Percentiles rank a stretch among this genome's conserved stretches.
These are phyloP conservation scores for Penicillium sp. DNA, from an alignment of 2,329 filamentous ascomycete genomes.

Conservation along the genomic window DNA sequence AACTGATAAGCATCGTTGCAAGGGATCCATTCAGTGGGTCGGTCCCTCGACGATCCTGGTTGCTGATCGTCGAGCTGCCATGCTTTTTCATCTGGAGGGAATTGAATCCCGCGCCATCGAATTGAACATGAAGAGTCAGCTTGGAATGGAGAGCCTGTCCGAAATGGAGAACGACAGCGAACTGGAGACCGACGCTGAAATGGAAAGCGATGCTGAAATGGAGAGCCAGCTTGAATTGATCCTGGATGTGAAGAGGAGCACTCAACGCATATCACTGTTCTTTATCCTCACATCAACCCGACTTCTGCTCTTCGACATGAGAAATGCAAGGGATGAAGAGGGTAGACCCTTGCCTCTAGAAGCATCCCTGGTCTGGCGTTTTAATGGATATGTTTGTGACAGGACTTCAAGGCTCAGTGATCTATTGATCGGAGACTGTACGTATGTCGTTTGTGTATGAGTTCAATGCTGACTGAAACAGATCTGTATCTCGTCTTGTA, in stretches of 20 bases:
- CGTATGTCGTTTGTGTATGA: conserved; percentile 1
- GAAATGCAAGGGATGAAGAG: conserved; percentile 20
- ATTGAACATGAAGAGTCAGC: conserved; percentile 35
- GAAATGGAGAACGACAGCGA: no score
- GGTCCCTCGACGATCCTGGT: conserved; percentile 48
- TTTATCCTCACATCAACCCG: conserved; percentile 57
- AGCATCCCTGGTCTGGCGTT: conserved; percentile 50
- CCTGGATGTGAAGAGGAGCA: conserved; percentile 52
- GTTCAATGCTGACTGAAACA: conserved; percentile 18
- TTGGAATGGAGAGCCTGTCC: conserved; percentile 24
- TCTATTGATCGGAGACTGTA: conserved; percentile 35
- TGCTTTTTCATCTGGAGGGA: conserved; percentile 36
- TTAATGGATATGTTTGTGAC: conserved; percentile 57
- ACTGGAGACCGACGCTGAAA: no score
- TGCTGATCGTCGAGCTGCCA: conserved; percentile 49
- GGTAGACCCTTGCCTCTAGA: conserved; percentile 31
- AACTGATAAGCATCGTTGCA: conserved; percentile 40
- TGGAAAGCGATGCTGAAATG: no score
- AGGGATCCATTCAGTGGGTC: conserved; percentile 45
- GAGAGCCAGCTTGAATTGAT: conserved; percentile 48
- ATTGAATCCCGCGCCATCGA: conserved; percentile 33
- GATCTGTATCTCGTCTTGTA: conserved; percentile 42
- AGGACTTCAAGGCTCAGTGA: conserved; percentile 47
- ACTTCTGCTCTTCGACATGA: conserved; percentile 48
- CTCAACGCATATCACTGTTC: conserved; percentile 42